Evolutionary conservation across 1,284 basidiomycete species (phyloP), one percentile per base, ranked within the genome.

Genomic region (Naganishia cerealis): DNA sequence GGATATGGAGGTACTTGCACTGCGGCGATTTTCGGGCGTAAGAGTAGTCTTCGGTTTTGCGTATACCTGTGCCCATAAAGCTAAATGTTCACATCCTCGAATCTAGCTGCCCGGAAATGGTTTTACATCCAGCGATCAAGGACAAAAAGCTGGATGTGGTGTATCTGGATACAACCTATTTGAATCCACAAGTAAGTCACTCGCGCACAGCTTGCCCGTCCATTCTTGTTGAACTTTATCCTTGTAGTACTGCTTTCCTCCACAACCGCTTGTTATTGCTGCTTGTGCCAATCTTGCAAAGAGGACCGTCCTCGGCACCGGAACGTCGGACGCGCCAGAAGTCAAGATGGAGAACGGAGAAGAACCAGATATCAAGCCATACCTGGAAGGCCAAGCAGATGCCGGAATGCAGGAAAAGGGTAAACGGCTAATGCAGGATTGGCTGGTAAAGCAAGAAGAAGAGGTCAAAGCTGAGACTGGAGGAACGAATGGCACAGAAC

Each of bases 91-190:
- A 13, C 3, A 48, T 24, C 79, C 78, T 53, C 75, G 78, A 24
- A 24, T 50, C 1, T 36, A 84, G 84, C 13, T 82, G 88, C 39
- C 94, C 94, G 0, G 84, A 85, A 59, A 92, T 94, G 79, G 85
- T 91, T 10, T 74, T 88, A 8, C 94, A 97, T 77, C 90, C 92
- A 0, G 86, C 87, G 0, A 84, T 96, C 58, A 87, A 86, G 66
- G 88, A 87, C 39, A 93, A 90, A 73, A 83, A 82, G 57, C 85
- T 99, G 15, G 93, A 98, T 75, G 86, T 88, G 62, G 86, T 94
- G 58, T 99, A 99, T 78, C 85, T 99, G 33, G 96, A 99, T 79
- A 98, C 95, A 8, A 99, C 96, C 0, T 99, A 99, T 79, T 84
- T 97, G 48, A 90, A 96, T 75, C 91, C 94, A 0, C 90, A 88